Percentiles rank a stretch among this genome's conserved stretches.
Evolutionary conservation across 257 asterid genomes (phyloP).

Genomic region (Echium plantagineum): DNA sequence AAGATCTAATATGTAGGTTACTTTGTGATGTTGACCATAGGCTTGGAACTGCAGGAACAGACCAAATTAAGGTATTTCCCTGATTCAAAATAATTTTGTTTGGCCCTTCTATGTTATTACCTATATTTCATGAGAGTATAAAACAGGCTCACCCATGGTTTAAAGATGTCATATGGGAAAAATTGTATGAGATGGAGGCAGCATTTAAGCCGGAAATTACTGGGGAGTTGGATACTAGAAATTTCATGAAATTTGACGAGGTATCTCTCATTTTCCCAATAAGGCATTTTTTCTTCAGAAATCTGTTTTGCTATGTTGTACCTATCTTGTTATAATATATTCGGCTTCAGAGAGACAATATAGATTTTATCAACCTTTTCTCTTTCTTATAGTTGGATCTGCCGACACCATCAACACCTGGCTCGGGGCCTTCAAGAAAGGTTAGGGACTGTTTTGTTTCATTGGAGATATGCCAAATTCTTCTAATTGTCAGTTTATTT

Average conservation of each 20-base stretch:
- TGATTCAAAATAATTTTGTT: slow-evolving; percentile 6
- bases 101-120: slow-evolving; percentile 4
- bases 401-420: slow-evolving; percentile 59
- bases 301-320: slow-evolving; percentile 1
- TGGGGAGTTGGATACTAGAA: slow-evolving; percentile 92
- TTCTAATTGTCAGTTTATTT: background rate
- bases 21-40: slow-evolving; percentile 93
- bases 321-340: no score
- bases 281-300: background rate
- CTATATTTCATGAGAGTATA: slow-evolving; percentile 9
- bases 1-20: slow-evolving; percentile 76
- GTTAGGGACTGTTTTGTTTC: slow-evolving; percentile 24
- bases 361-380: background rate
- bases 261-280: slow-evolving; percentile 23
- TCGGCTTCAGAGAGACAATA: no score
- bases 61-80: slow-evolving; percentile 61
- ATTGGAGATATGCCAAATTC: background rate
- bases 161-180: slow-evolving; percentile 72
- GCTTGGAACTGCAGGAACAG: slow-evolving; percentile 86
- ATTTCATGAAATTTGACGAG: slow-evolving; percentile 94
- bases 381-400: slow-evolving; percentile 42
- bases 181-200: slow-evolving; percentile 91
- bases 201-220: slow-evolving; percentile 88
- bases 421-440: slow-evolving; percentile 86
- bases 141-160: slow-evolving; percentile 95